Evolutionary conservation across 2,329 filamentous ascomycete genomes (phyloP).

Genomic region (Fusarium subtropicale): DNA sequence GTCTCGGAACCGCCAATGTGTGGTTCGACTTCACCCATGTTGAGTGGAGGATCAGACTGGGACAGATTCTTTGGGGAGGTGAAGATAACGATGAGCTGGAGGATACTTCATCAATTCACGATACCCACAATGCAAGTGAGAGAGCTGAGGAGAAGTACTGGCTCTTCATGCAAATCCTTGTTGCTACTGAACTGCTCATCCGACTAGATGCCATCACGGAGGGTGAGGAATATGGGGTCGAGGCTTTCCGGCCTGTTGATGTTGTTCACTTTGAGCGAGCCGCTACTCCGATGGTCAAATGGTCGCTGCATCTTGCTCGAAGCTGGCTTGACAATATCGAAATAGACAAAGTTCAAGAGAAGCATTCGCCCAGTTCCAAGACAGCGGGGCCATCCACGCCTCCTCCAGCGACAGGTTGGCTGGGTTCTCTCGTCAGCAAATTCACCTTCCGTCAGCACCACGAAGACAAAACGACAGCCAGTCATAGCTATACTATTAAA

Average conservation of each 20-base stretch:
- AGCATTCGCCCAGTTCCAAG: conserved; percentile 16
- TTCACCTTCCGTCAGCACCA: conserved; percentile 60
- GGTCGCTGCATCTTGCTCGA: conserved; percentile 73
- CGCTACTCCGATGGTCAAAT: conserved; percentile 71
- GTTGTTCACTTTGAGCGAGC: conserved; percentile 71
- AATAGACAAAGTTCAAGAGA: conserved; percentile 60
- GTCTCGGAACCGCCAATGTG: conserved; percentile 72
- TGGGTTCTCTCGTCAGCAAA: conserved; percentile 68
- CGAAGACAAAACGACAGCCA: conserved; percentile 51
- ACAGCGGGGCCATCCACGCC: conserved; percentile 19
- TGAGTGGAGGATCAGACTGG: conserved; percentile 79
- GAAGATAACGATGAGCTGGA: conserved; percentile 63
- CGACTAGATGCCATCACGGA: conserved; percentile 72
- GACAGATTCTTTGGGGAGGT: conserved; percentile 76
- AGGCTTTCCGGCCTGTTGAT: conserved; percentile 65
- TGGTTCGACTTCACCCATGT: conserved; percentile 82
- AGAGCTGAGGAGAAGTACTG: conserved; percentile 73
- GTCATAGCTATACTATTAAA: conserved; percentile 61
- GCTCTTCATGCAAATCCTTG: conserved; percentile 73
- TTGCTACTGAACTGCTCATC: conserved; percentile 73
- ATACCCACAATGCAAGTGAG: conserved; percentile 61
- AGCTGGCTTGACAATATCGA: conserved; percentile 77
- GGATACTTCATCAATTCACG: conserved; percentile 64
- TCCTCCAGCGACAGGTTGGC: conserved; percentile 56
- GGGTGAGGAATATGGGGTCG: conserved; percentile 66